Evolutionary conservation across 2,329 filamentous ascomycete genomes (phyloP).

Genomic region (Cladophialophora psammophila): DNA sequence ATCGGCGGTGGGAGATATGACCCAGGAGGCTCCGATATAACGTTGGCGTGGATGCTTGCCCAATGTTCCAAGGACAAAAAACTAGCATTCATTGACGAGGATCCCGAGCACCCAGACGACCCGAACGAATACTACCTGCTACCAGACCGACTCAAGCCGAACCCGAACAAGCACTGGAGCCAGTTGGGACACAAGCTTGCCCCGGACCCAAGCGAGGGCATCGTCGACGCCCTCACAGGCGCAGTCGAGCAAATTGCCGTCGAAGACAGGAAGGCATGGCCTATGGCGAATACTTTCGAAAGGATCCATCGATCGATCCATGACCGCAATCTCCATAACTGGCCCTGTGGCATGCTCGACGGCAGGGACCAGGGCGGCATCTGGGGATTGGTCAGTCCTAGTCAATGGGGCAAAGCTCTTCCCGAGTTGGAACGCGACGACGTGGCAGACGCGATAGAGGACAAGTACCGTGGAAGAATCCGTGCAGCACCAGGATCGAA

Average conservation of each 20-base stretch:
- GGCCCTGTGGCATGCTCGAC: constrained; percentile 25
- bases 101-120: constrained; percentile 20
- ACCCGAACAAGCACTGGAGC: constrained; percentile 25
- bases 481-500: constrained; percentile 25
- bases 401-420: constrained; percentile 10
- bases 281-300: constrained; percentile 27
- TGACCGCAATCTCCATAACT: constrained; percentile 22
- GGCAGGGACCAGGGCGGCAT: constrained; percentile 2
- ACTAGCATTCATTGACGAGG: constrained; percentile 32
- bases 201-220: constrained; percentile 17
- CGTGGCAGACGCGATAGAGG: constrained; percentile 27
- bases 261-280: constrained; percentile 24
- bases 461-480: constrained; percentile 29
- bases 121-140: constrained; percentile 29
- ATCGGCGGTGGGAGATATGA: constrained; percentile 55
- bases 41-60: constrained; percentile 65
- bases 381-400: constrained; percentile 12
- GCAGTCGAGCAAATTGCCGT: constrained; percentile 4
- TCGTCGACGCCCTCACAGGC: not conserved
- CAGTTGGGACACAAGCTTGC: constrained; percentile 3
- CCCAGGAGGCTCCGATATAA: constrained; percentile 57
- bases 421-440: constrained; percentile 23
- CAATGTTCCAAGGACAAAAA: constrained; percentile 45
- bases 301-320: constrained; percentile 28
- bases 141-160: constrained; percentile 24